Evolutionary conservation across 169 alveolate species (phyloP), one percentile per base, ranked within the genome.

Genomic region (Eimeria praecox): DNA sequence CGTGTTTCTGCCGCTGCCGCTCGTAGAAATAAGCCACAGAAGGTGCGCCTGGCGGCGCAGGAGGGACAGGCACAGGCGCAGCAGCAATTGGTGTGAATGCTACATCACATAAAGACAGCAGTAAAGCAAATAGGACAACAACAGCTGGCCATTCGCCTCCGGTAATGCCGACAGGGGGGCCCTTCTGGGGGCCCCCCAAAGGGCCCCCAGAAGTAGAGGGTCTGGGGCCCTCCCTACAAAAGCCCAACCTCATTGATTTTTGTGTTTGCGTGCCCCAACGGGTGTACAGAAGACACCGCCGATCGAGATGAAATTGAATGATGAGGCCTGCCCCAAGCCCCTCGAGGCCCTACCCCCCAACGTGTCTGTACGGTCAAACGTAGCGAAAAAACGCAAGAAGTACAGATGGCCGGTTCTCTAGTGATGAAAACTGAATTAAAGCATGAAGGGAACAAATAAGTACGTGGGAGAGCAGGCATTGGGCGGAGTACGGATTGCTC

Each of bases 61-160:
- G 78, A 59, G 92, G 92, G 56, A 85, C 54, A 18, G 92, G 77
- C 30, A 85, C 77, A 49, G 92, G 92, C n/a, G 92, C 92, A 5
- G 92, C 78, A 5, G 59, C 73, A 18, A 40, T 30, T 16, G 38
- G 56, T 4, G 77, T 54, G 59, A 35, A 85, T 69, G 38, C 20
- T 35, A n/a, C 14, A 40, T 16, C 92, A 33, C 54, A 69, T 16
- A 16, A 85, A 35, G 30, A 80, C 1, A 80, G 44, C 46, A 27
- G 20, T 6, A 2, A 5, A 49, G 49, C 38, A 1, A 22, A 38
- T 3, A 38, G 22, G 59, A 33, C 59, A 35, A n/a, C 2, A 40
- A 42, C 62, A 44, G 22, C 78, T 22, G 78, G 12, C 78, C 12
- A 30, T 22, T 30, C 33, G 78, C 46, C 78, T 8, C 2, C 20